phyloP scores from a whole-genome alignment of 2,329 filamentous ascomycete genomes.

The Dactylellina cionopaga region DNA sequence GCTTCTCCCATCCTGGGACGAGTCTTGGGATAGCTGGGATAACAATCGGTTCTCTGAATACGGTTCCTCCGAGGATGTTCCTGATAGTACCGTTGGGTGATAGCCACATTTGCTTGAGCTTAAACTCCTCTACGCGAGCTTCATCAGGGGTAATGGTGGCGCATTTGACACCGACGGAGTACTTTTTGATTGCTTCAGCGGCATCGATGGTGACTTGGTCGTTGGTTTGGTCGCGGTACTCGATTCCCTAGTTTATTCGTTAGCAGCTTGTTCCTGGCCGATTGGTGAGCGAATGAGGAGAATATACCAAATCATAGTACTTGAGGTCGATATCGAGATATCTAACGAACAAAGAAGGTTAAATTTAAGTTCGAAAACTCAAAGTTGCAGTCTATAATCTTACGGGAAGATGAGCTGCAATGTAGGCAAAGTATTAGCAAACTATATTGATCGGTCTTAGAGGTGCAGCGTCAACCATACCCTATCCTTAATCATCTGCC shows the following conservation, averaged over 20 bases:
- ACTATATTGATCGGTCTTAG: background rate
- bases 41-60: slow-evolving; percentile 98
- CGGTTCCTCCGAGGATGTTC: slow-evolving; percentile 84
- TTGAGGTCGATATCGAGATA: slow-evolving; percentile 98
- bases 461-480: slow-evolving; percentile 59
- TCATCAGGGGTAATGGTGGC: slow-evolving; percentile 99
- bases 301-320: slow-evolving; percentile 81
- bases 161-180: slow-evolving; percentile 98
- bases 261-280: slow-evolving; percentile 55
- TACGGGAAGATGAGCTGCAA: slow-evolving; percentile 86
- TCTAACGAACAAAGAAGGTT: slow-evolving; percentile 56
- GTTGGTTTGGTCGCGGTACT: slow-evolving; percentile 94
- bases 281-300: background rate
- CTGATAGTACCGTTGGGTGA: slow-evolving; percentile 92
- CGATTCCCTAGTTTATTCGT: slow-evolving; percentile 70
- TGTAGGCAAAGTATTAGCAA: slow-evolving; percentile 33
- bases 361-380: background rate
- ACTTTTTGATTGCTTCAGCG: slow-evolving; percentile 98
- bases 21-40: slow-evolving; percentile 92
- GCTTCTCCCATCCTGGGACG: slow-evolving; percentile 97
- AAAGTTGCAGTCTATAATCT: slow-evolving; percentile 55
- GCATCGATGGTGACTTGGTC: slow-evolving; percentile 96
- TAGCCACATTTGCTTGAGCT: slow-evolving; percentile 98
- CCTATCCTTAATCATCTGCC: slow-evolving; percentile 98
- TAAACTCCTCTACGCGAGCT: slow-evolving; percentile 95